Conservation (phyloP, 345 rosid genomes). For the Populus nigra region DNA sequence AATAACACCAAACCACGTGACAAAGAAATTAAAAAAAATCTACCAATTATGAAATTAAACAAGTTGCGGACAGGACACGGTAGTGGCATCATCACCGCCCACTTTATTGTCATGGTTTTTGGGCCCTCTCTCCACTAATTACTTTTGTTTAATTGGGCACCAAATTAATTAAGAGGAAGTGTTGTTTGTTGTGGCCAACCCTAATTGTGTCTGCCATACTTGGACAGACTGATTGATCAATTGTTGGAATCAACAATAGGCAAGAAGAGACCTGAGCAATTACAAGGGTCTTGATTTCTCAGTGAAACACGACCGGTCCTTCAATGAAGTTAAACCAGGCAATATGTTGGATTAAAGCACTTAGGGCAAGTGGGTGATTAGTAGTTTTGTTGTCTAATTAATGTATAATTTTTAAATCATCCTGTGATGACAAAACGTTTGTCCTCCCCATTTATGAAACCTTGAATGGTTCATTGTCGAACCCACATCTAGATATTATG, state of each 20-base stretch:
- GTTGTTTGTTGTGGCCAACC: conserved; percentile 32
- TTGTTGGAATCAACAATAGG: conserved; percentile 39
- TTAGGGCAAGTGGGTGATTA: conserved; percentile 19
- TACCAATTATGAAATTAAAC: background rate
- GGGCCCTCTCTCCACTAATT: conserved; percentile 29
- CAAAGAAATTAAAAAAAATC: background rate
- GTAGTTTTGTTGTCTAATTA: background rate
- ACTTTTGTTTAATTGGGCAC: conserved; percentile 2
- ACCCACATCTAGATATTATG: too few relatives aligned
- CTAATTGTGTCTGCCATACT: conserved; percentile 62
- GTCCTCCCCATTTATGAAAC: background rate
- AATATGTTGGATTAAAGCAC: conserved; percentile 8
- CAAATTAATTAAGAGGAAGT: conserved; percentile 21
- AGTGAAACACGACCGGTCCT: background rate
- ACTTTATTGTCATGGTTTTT: conserved; percentile 16
- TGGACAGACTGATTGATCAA: conserved; percentile 18
- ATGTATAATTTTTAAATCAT: background rate
- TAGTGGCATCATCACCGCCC: conserved; percentile 16
- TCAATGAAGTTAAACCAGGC: conserved; percentile 2
- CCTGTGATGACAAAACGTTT: too few relatives aligned
- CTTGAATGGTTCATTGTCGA: background rate
- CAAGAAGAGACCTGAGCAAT: conserved; percentile 39
- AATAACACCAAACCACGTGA: background rate
- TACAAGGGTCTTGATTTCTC: conserved; percentile 25
- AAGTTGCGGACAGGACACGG: background rate